Evolutionary conservation across 2,329 filamentous ascomycete genomes (phyloP).

Genomic region (Chalaropsis thielavioides): DNA sequence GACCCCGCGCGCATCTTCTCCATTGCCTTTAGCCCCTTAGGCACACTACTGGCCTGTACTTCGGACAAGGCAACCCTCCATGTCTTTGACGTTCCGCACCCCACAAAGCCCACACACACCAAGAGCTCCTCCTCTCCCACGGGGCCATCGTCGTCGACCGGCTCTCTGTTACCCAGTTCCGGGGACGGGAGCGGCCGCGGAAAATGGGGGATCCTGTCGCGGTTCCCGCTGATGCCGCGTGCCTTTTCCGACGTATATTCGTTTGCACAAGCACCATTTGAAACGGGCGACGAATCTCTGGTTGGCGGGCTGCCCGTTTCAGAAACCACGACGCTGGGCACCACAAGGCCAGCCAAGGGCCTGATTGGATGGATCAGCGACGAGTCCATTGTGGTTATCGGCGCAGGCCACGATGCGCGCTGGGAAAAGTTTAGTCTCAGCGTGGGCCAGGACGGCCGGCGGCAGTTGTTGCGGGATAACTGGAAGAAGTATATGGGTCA

Average conservation of each 20-base stretch:
- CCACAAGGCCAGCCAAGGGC: conserved; percentile 57
- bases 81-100: conserved; percentile 69
- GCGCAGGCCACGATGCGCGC: conserved; percentile 62
- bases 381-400: conserved; percentile 57
- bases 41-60: conserved; percentile 70
- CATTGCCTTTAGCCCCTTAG: conserved; percentile 72
- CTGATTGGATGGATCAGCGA: conserved; percentile 74
- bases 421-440: conserved; percentile 77
- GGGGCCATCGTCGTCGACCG: conserved; percentile 22
- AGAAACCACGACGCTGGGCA: conserved; percentile 34
- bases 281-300: conserved; percentile 60
- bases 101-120: conserved; percentile 26
- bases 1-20: conserved; percentile 81
- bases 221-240: conserved; percentile 69
- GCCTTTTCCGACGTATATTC: conserved; percentile 85
- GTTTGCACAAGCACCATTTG: conserved; percentile 65
- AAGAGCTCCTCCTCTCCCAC: conserved; percentile 1
- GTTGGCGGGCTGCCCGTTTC: conserved; percentile 31
- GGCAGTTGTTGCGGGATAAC: conserved; percentile 53
- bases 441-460: conserved; percentile 52
- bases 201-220: conserved; percentile 77
- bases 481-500: conserved; percentile 64
- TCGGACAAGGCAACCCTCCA: conserved; percentile 95
- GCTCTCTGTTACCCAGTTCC: conserved; percentile 23
- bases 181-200: conserved; percentile 40